Base-by-base conservation (phyloP, 169 alveolate genomes). In the Eimeria necatrix region DNA sequence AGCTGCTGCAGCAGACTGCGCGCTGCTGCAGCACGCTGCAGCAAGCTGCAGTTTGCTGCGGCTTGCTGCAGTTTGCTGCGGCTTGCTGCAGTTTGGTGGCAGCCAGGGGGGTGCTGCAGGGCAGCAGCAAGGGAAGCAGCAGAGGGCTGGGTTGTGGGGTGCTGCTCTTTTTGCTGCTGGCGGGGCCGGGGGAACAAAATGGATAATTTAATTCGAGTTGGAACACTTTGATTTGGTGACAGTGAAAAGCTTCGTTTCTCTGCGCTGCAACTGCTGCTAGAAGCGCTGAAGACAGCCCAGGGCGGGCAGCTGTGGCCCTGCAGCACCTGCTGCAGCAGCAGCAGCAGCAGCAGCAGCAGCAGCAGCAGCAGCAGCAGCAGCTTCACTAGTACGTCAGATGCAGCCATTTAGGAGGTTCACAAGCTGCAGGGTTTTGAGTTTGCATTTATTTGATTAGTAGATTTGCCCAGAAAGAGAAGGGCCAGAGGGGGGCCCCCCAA, bases 261-360 rank as follows among this genome's bases (percentile, higher is more conserved):
- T 32, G 41, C 41, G 41, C 41, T 32, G 41, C 41, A 32, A 2
- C 41, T 32, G 41, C 41, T 32, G 41, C 41, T 32, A 32, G 41
- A 3, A 26, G 74, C 9, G 24, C 9, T 18, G 74, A n/a, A 20
- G 18, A 6, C 22, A 26, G 41, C 5, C 4, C 32, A 1, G 41
- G 26, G 52, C 46, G 83, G 14, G 52, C 83, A 32, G 52, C 83
- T 68, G 1, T 22, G 78, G 10, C 1, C 16, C 83, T 3, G 6
- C 83, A 71, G 83, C 24, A 0, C 6, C 48, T 9, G 12, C 83
- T 32, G 83, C 83, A 71, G 52, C 83, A 71, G 83, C 83, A 71
- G 49, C 83, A 71, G 81, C 41, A 71, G 46, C 81, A 61, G 73
- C 73, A 61, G 73, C 73, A 10, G 73, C 73, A 61, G 73, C 73